Conservation (phyloP, 2,329 filamentous ascomycete genomes). For the Colletotrichum chlorophyti region DNA sequence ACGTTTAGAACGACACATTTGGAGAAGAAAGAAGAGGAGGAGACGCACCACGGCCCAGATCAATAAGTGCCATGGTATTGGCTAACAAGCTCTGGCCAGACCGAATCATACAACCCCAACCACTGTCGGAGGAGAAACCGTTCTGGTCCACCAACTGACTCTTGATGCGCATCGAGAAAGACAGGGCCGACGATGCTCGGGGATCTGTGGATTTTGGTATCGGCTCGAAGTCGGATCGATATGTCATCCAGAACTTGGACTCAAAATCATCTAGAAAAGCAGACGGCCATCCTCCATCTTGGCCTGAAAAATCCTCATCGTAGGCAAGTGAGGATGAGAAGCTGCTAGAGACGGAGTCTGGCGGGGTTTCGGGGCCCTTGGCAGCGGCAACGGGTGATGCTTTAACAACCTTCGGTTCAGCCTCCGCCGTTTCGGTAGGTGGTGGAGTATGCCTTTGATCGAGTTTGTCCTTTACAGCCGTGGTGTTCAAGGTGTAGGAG, state of each 20-base stretch:
- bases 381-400: slow-evolving; percentile 28
- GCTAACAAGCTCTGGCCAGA: slow-evolving; percentile 93
- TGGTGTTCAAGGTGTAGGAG: slow-evolving; percentile 53
- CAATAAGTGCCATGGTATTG: slow-evolving; percentile 77
- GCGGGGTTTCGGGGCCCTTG: slow-evolving; percentile 50
- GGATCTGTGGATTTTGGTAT: slow-evolving; percentile 83
- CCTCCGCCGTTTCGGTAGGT: slow-evolving; percentile 7
- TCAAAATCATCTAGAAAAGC: slow-evolving; percentile 92
- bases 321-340: slow-evolving; percentile 59
- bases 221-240: slow-evolving; percentile 82
- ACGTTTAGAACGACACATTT: slow-evolving; percentile 28
- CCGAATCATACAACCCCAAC: slow-evolving; percentile 99
- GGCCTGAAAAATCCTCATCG: slow-evolving; percentile 45
- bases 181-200: slow-evolving; percentile 74
- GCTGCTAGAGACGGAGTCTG: slow-evolving; percentile 57
- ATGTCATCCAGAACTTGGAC: slow-evolving; percentile 94
- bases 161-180: slow-evolving; percentile 83
- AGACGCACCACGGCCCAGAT: slow-evolving; percentile 78
- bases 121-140: slow-evolving; percentile 91
- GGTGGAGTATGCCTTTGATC: slow-evolving; percentile 25
- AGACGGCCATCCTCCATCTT: slow-evolving; percentile 76
- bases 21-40: neutral
- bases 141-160: slow-evolving; percentile 78
- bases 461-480: slow-evolving; percentile 28
- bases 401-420: slow-evolving; percentile 17